Base-by-base conservation (phyloP, 2,329 filamentous ascomycete species). In the Talaromyces amestolkiae region DNA sequence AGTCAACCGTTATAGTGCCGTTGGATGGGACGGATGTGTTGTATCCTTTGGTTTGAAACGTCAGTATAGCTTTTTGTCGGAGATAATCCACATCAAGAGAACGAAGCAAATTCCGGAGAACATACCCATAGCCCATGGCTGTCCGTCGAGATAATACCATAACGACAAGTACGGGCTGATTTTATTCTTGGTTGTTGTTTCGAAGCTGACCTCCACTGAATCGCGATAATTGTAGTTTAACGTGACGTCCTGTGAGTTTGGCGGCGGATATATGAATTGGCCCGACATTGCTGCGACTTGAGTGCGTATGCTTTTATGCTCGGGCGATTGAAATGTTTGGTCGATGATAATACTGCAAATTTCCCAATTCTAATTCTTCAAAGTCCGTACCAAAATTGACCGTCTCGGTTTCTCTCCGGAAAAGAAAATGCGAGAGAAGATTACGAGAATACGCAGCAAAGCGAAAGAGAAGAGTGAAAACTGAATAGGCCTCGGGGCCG, bases 11-110 rank as follows among this genome's bases (percentile, higher is more conserved):
- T 37, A 33, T 15, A 3, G 63, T 45, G 24, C 63, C 63, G 39
- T 65, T 61, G 63, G 51, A n/a, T 31, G 63, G 45, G 11, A 61
- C 63, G n/a, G 63, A 65, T 7, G 47, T 37, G 51, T 65, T 65
- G 37, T 65, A 65, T 54, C 63, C 63, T 65, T n/a, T 17, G 45
- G 24, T 13, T 11, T 54, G 22, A 9, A 41, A 15, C 3, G 45
- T 39, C 33, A 64, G 19, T 54, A 24, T n/a, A 58, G 22, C 8
- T 15, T 13, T 17, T 64, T 6, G 19, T 53, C 13, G 39, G 19
- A 13, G 24, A 45, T 17, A 22, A 19, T 39, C 24, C 3, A 43
- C 15, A 9, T 35, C 13, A 31, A n/a, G 45, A 31, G 13, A 43
- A 49, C 2, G 37, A 9, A 53, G 22, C 6, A 17, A 10, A 9